Base-by-base conservation (phyloP, 352 stramenopile genomes). In the Phytophthora sp. region DNA sequence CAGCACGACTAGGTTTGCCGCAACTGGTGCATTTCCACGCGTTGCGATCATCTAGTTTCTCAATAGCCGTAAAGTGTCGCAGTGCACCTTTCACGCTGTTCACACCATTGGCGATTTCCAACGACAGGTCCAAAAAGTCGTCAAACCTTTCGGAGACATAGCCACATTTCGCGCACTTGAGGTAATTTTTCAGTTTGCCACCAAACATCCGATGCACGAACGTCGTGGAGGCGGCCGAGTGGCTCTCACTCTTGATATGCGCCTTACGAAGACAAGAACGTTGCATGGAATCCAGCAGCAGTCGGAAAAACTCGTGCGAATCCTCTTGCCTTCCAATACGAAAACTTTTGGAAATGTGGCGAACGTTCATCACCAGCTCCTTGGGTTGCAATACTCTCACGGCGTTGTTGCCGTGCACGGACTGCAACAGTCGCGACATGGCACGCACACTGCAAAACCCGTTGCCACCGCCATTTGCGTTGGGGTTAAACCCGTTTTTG, bases 301-400 rank as follows among this genome's bases (percentile, higher is more conserved):
- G 55, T 0, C 90, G 80, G 54, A 97, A 95, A 65, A 97, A 97
- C 69, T 97, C 91, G 74, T 97, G 91, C 45, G 91, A 92, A 61
- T 97, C 91, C 63, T 97, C 90, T 62, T 97, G 88, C 2, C 88
- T 81, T 0, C 89, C 89, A 48, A 96, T 93, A 35, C 88, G 87
- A 58, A 97, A 95, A 62, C 68, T 79, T 61, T 94, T 94, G 37
- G 86, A 91, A 20, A 95, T 65, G 49, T 94, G 87, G 30, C 84
- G 84, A 31, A 95, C 74, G 62, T 95, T 96, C 69, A 92, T 87
- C 39, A 95, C 86, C 44, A 96, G 46, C 27, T 94, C 84, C 50
- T 86, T 88, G 4, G 88, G 88, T 46, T 93, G 85, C 39, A 94
- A 54, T 31, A 93, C 80, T 5, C 75, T 70, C 23, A 61, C 67